These are phyloP conservation scores for Pueraria montana DNA, from an alignment of 306 rosid species.

Conservation along the genomic window DNA sequence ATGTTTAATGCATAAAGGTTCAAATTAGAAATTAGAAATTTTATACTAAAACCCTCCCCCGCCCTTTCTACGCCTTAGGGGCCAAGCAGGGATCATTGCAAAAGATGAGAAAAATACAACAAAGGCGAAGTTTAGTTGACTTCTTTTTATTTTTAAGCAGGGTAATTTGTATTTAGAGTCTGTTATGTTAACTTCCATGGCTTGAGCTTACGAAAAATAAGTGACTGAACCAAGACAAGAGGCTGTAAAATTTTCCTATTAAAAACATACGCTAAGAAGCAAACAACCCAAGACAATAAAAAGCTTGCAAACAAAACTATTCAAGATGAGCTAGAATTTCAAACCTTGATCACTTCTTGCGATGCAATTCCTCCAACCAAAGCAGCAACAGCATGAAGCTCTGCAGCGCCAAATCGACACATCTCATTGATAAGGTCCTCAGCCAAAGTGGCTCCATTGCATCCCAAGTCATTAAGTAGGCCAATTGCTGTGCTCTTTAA, in stretches of 20 bases:
- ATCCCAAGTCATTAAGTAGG: slow-evolving; percentile 89
- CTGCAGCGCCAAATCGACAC: slow-evolving; percentile 98
- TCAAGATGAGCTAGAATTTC: slow-evolving; percentile 30
- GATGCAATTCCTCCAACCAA: slow-evolving; percentile 97
- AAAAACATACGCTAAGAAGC: slow-evolving; percentile 4
- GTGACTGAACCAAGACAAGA: slow-evolving; percentile 18
- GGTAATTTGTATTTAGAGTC: neutral
- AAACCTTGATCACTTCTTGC: slow-evolving; percentile 96
- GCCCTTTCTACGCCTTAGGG: neutral
- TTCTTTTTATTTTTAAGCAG: slow-evolving; percentile 2
- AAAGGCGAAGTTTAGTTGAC: slow-evolving; percentile 9
- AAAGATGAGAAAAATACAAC: slow-evolving; percentile 13
- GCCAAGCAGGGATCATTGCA: slow-evolving; percentile 4
- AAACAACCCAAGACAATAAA: slow-evolving; percentile 20
- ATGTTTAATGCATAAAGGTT: neutral
- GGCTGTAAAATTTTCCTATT: slow-evolving; percentile 15
- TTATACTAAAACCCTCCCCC: neutral
- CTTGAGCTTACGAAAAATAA: slow-evolving; percentile 12
- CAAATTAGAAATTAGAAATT: neutral
- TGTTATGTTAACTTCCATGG: neutral
- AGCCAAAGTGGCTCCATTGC: slow-evolving; percentile 80
- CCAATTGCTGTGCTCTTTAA: slow-evolving; percentile 85
- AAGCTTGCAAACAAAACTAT: slow-evolving; percentile 16
- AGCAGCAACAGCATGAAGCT: slow-evolving; percentile 95
- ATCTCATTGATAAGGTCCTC: slow-evolving; percentile 98